Conservation (phyloP, 169 alveolate species). For the Theileria annulata region DNA sequence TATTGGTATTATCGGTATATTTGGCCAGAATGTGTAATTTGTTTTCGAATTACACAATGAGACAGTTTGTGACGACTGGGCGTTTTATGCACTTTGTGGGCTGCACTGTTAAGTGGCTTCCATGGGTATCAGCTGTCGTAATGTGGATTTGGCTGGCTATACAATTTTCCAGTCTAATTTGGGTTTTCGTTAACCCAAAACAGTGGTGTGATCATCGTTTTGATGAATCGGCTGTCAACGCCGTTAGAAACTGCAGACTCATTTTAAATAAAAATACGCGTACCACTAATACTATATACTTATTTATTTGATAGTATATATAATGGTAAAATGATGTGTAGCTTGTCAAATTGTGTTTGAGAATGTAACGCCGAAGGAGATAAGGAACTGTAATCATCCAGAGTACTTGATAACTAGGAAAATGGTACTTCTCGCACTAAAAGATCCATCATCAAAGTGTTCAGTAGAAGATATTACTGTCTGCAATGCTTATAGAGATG, state of each 20-base stretch:
- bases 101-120: constrained; percentile 83
- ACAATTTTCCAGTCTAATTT: constrained; percentile 27
- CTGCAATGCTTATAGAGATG: constrained; percentile 47
- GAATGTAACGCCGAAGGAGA: constrained; percentile 22
- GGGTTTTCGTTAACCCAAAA: constrained; percentile 37
- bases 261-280: constrained; percentile 27
- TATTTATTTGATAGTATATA: not conserved
- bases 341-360: constrained; percentile 51
- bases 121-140: constrained; percentile 70
- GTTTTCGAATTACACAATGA: constrained; percentile 77
- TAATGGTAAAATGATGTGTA: not conserved
- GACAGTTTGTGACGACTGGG: constrained; percentile 81
- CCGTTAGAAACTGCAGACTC: constrained; percentile 57
- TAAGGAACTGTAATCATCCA: constrained; percentile 57
- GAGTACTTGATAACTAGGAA: constrained; percentile 33
- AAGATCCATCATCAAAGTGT: constrained; percentile 27
- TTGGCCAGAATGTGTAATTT: constrained; percentile 70
- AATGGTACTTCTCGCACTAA: constrained; percentile 36
- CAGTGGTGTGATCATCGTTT: constrained; percentile 63
- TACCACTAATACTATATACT: not conserved
- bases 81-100: constrained; percentile 76
- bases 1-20: constrained; percentile 40
- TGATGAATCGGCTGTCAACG: constrained; percentile 58
- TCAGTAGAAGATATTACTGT: constrained; percentile 46
- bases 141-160: constrained; percentile 34